A percentile compares a stretch with the other conserved stretches of the same genome.
Evolutionary conservation across 768 basidiomycete species (phyloP).

Genomic region (Cyathus striatus): DNA sequence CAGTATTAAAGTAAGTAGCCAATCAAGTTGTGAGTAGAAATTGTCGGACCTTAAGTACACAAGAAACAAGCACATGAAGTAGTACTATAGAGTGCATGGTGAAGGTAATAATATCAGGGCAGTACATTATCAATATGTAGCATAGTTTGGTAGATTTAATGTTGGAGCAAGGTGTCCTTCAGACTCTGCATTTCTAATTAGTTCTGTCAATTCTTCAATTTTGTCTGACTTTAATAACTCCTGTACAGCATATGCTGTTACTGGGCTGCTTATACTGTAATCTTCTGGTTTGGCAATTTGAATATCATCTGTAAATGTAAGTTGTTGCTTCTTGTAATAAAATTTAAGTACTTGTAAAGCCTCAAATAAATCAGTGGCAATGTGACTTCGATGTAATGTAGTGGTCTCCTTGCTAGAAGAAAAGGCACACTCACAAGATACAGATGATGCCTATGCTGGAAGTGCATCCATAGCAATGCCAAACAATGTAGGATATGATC

Average conservation of each 20-base stretch:
- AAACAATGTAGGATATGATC: slow-evolving; percentile 11
- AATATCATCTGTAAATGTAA: neutral
- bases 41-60: no score
- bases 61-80: neutral
- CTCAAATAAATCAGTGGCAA: slow-evolving; percentile 16
- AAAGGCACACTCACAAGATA: slow-evolving; percentile 24
- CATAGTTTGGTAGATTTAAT: neutral
- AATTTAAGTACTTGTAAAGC: slow-evolving; percentile 24
- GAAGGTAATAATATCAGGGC: no score
- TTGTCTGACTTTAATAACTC: neutral
- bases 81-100: neutral
- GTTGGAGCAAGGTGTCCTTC: neutral
- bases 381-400: slow-evolving; percentile 12
- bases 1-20: neutral
- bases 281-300: neutral
- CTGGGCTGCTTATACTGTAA: neutral
- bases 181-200: neutral
- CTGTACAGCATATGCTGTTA: neutral
- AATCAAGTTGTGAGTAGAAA: no score
- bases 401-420: slow-evolving; percentile 24
- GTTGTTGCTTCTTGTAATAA: neutral
- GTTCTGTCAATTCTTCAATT: neutral
- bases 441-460: slow-evolving; percentile 20
- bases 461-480: slow-evolving; percentile 18
- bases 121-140: no score